phyloP scores from a whole-genome alignment of 805 yeast genomes.

The Komagataella ulmi region DNA sequence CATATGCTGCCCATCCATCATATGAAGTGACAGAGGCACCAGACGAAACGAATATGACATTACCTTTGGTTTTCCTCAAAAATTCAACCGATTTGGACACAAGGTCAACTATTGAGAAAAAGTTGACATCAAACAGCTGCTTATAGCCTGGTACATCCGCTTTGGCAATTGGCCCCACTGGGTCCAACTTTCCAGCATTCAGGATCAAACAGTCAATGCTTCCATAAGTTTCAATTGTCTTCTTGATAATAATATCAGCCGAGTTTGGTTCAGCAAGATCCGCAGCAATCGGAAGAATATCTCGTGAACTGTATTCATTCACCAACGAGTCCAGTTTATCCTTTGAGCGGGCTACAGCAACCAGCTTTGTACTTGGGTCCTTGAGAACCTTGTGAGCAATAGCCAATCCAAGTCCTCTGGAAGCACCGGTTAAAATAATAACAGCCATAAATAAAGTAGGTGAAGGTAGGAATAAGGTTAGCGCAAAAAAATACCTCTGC shows the following conservation, averaged over 20 bases:
- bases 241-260: conserved; percentile 23
- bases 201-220: conserved; percentile 51
- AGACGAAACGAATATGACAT: conserved; percentile 69
- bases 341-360: conserved; percentile 64
- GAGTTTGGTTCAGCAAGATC: conserved; percentile 39
- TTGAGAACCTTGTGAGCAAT: conserved; percentile 41
- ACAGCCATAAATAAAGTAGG: conserved; percentile 15
- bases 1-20: conserved; percentile 86
- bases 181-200: conserved; percentile 77
- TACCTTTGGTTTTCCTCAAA: conserved; percentile 43
- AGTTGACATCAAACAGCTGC: conserved; percentile 56
- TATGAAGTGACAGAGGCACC: conserved; percentile 65
- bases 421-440: conserved; percentile 47
- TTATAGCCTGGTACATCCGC: conserved; percentile 50
- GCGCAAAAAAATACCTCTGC: conserved; percentile 2
- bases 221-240: conserved; percentile 38
- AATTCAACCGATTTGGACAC: conserved; percentile 43
- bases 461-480: background rate
- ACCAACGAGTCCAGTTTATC: conserved; percentile 29
- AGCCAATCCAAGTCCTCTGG: conserved; percentile 76
- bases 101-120: conserved; percentile 60
- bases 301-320: conserved; percentile 27
- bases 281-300: conserved; percentile 40
- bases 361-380: conserved; percentile 26
- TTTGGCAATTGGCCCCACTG: conserved; percentile 44